phyloP scores from a whole-genome alignment of 2,329 filamentous ascomycete species.

The Aspergillus amoenus region DNA sequence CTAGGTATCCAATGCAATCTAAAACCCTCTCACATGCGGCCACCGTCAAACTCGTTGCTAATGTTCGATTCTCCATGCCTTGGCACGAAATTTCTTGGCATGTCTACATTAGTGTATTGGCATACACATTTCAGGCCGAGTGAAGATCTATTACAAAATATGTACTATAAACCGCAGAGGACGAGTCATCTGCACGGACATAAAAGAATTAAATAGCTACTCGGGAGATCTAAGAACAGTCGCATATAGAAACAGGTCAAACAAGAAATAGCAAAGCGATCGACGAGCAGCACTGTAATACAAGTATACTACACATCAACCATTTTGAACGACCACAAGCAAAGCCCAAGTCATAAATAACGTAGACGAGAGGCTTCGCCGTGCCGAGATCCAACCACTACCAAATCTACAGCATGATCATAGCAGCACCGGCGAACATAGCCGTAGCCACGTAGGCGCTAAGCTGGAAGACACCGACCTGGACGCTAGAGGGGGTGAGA shows the following conservation, averaged over 20 bases:
- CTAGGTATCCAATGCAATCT: too few species aligned
- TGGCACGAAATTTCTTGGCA: not conserved
- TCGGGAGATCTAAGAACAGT: not conserved
- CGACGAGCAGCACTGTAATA: not conserved
- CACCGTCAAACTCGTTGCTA: too few species aligned
- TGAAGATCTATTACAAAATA: not conserved
- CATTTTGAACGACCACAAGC: not conserved
- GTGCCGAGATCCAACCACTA: not conserved
- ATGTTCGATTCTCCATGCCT: not conserved
- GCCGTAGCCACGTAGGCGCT: conserved; percentile 40
- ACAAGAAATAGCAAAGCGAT: not conserved
- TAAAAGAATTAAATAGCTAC: not conserved
- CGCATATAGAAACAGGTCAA: not conserved
- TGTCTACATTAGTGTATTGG: too few species aligned
- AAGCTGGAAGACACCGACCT: conserved; percentile 36
- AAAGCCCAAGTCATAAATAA: not conserved
- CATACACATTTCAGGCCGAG: not conserved
- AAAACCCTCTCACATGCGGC: too few species aligned
- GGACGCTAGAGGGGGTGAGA: conserved; percentile 26
- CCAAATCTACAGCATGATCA: conserved; percentile 41
- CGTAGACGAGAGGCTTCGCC: too few species aligned
- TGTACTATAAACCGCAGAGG: not conserved
- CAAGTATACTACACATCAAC: not conserved
- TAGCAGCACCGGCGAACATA: conserved; percentile 40
- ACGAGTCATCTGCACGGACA: not conserved